A percentile compares a stretch with the other conserved stretches of the same genome.
Evolutionary conservation across 2,329 filamentous ascomycete species (phyloP).

Genomic region (Thermoascus crustaceus): DNA sequence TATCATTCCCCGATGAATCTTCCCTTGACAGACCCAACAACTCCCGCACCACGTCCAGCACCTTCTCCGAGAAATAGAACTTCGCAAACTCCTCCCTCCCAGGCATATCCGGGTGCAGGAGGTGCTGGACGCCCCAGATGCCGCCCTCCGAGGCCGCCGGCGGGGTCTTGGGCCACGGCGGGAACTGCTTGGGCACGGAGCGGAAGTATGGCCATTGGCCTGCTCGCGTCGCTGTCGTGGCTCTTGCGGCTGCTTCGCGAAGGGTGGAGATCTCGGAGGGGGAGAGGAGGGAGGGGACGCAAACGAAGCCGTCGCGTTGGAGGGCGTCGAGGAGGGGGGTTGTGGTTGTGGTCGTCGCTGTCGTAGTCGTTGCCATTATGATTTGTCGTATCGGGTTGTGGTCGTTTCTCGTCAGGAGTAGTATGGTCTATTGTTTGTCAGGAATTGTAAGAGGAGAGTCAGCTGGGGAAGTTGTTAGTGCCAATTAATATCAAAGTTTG

Average conservation of each 20-base stretch:
- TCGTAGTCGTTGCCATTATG: neutral
- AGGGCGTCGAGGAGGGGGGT: constrained; percentile 47
- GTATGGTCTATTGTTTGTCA: too few relatives aligned
- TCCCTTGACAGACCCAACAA: constrained; percentile 44
- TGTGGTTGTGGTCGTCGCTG: constrained; percentile 7
- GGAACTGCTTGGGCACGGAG: constrained; percentile 83
- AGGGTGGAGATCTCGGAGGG: constrained; percentile 49
- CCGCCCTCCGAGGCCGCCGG: constrained; percentile 45
- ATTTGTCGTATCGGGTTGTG: neutral
- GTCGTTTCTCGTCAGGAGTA: neutral
- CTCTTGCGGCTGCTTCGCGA: constrained; percentile 50
- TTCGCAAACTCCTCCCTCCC: constrained; percentile 54
- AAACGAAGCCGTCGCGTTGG: constrained; percentile 65
- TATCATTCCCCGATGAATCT: constrained; percentile 26
- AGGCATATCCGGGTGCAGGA: constrained; percentile 65
- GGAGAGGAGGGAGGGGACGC: constrained; percentile 58
- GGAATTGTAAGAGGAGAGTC: too few relatives aligned
- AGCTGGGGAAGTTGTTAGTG: neutral
- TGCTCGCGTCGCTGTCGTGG: constrained; percentile 55
- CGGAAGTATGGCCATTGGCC: constrained; percentile 75
- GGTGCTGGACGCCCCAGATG: constrained; percentile 85
- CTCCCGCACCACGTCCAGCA: constrained; percentile 57
- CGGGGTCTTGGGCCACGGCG: constrained; percentile 63
- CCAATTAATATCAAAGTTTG: too few relatives aligned
- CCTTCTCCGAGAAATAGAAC: constrained; percentile 62